Percentiles rank a stretch among this genome's conserved stretches.
These are phyloP conservation scores for Gnomoniopsis sp. DNA, from an alignment of 2,329 filamentous ascomycete species.

Conservation along the genomic window DNA sequence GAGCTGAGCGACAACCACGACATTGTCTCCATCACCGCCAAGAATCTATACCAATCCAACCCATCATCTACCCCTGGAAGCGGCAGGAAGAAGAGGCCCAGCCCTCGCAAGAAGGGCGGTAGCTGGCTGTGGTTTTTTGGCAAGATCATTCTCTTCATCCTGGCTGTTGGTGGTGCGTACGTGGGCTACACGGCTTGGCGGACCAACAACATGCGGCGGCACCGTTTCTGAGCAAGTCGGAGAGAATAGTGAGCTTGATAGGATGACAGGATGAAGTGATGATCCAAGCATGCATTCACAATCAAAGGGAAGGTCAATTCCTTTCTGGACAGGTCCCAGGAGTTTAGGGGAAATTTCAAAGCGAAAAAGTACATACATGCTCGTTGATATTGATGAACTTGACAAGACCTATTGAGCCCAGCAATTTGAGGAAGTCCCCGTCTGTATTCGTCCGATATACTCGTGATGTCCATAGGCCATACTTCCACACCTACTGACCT, in stretches of 20 bases:
- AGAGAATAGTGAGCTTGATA: background rate
- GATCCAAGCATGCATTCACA: background rate
- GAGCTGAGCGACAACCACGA: conserved; percentile 98
- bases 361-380: conserved; percentile 11
- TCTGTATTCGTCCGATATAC: background rate
- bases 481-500: background rate
- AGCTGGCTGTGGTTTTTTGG: conserved; percentile 65
- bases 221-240: conserved; percentile 45
- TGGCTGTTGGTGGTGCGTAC: conserved; percentile 70
- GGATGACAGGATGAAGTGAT: background rate
- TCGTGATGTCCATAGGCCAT: background rate
- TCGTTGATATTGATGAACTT: background rate
- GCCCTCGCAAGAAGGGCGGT: conserved; percentile 41
- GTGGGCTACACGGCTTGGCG: conserved; percentile 84
- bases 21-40: conserved; percentile 80
- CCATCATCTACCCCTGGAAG: conserved; percentile 43
- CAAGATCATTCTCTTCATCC: conserved; percentile 76
- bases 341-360: conserved; percentile 10
- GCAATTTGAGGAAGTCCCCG: background rate
- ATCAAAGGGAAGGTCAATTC: background rate
- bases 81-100: conserved; percentile 32
- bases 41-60: conserved; percentile 76
- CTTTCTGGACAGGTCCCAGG: conserved; percentile 11
- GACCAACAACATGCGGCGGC: conserved; percentile 57
- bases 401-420: background rate